Evolutionary conservation across 2,329 filamentous ascomycete genomes (phyloP).

Genomic region (Emydomyces testavorans): DNA sequence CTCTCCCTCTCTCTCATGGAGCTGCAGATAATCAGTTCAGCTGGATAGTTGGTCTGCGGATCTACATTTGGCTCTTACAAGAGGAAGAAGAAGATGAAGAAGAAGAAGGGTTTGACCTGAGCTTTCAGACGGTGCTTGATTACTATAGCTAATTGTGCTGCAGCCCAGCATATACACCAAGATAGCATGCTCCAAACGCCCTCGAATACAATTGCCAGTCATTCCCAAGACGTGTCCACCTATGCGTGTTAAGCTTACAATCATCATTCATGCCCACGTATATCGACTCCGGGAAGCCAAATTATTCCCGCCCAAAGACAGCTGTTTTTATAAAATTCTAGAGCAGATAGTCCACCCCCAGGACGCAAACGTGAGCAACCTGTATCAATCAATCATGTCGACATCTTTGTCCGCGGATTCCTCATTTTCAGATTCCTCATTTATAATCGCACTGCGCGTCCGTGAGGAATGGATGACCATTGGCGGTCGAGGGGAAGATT

Average conservation of each 20-base stretch:
- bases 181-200: not conserved
- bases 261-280: not conserved
- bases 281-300: not conserved
- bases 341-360: not conserved
- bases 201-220: not conserved
- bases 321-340: too few relatives aligned
- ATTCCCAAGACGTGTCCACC: not conserved
- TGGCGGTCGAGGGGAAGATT: slow-evolving; percentile 26
- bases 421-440: slow-evolving; percentile 34
- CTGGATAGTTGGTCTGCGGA: too few relatives aligned
- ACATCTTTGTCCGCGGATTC: slow-evolving; percentile 42
- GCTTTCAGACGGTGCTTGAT: too few relatives aligned
- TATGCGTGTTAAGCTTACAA: not conserved
- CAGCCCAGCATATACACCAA: not conserved
- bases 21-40: too few relatives aligned
- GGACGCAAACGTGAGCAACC: too few relatives aligned
- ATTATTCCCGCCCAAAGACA: not conserved
- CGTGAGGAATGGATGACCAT: slow-evolving; percentile 23
- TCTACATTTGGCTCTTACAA: too few relatives aligned
- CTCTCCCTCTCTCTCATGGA: too few relatives aligned
- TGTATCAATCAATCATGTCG: slow-evolving; percentile 42
- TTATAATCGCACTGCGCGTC: slow-evolving; percentile 44
- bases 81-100: too few relatives aligned
- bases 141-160: not conserved
- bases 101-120: too few relatives aligned